Evolutionary conservation across 805 yeast genomes (phyloP), one percentile per base, ranked within the genome.

Genomic region (Metschnikowia corniflorae): DNA sequence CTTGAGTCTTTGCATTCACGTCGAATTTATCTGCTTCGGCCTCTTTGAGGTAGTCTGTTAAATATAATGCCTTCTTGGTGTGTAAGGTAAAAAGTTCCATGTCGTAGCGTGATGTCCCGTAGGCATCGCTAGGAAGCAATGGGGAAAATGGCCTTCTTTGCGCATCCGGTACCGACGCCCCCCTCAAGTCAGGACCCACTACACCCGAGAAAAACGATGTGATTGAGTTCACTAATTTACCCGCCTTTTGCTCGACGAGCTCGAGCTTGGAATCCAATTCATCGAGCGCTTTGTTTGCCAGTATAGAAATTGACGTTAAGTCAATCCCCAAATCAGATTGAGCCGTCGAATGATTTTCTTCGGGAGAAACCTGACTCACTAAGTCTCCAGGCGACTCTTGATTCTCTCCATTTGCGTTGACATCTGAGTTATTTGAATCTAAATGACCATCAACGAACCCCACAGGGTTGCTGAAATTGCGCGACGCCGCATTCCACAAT

Each of bases 251-350:
- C 55, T 89, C 96, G 6, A 86, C 79, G 35, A 68, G 68, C 48
- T 85, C 95, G 30, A 89, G 66, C 47, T 79, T 45, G 7, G 75
- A 63, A 57, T 88, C 97, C 42, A 89, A 68, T 6, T 76, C 73
- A 44, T 86, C 89, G 33, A 88, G 65, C 34, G 68, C 69, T 24
- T 74, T 77, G 30, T 70, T 71, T 47, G 83, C 86, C 37, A 53
- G 64, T 4, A 30, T 27, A n/a, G 57, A 42, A 21, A 61, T 42
- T 16, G 44, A 43, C 15, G 49, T 37, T n/a, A 63, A 38, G 29
- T 60, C 54, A 15, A 59, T 39, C n/a, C n/a, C n/a, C n/a, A n/a
- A n/a, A n/a, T 37, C 42, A 14, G 37, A 26, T 14, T 15, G n/a
- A 20, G 23, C 7, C 23, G 9, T 20, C 7, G 23, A 7, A 7